Evolutionary conservation across 108 stramenopile species (phyloP), one percentile per base, ranked within the genome.

Genomic region (Nitzschia putrida): DNA sequence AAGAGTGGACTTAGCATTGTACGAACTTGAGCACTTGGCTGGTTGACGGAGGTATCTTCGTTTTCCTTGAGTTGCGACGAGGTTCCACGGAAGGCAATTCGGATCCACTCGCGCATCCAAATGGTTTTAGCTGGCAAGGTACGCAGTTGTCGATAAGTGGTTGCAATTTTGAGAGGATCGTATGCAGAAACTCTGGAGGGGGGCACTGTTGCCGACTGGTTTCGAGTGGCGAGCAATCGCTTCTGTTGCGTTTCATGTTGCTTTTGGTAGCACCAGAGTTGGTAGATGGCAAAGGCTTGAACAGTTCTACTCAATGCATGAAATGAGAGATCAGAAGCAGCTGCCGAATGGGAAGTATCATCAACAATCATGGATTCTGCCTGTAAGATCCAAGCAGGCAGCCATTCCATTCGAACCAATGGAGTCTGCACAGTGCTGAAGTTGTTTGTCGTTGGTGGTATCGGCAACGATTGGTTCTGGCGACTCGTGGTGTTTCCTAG

Each of bases 1-100:
- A 81, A 47, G 34, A 81, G 65, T 12, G 80, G 80, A 47, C 49
- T 77, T 22, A 81, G 10, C 61, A 81, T 64, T 16, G 45, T 20
- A 50, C 54, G 69, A 3, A 77, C 37, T 53, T 23, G 34, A 9
- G 8, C 16, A 37, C 12, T 25, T 8, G 25, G 24, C 14, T 20
- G 52, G 13, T n/a, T 52, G n/a, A 18, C 14, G 22, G 49, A 12
- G 8, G 16, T 8, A 21, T 20, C 39, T 20, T 47, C 23, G 23
- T 24, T 53, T 18, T 53, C 11, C 5, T 57, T 45, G 47, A 18
- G 3, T 18, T 16, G 18, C 1, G n/a, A 16, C 14, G 47, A 18
- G 6, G 47, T 49, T 2, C 47, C 47, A 18, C 47, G n/a, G 50
- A 74, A 74, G 34, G 74, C 74, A 50, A 51, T 51, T 18, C 68